Percentiles rank a stretch among this genome's conserved stretches.
Conservation (phyloP, 2,329 filamentous ascomycete genomes). For the Venturia carpophila region DNA sequence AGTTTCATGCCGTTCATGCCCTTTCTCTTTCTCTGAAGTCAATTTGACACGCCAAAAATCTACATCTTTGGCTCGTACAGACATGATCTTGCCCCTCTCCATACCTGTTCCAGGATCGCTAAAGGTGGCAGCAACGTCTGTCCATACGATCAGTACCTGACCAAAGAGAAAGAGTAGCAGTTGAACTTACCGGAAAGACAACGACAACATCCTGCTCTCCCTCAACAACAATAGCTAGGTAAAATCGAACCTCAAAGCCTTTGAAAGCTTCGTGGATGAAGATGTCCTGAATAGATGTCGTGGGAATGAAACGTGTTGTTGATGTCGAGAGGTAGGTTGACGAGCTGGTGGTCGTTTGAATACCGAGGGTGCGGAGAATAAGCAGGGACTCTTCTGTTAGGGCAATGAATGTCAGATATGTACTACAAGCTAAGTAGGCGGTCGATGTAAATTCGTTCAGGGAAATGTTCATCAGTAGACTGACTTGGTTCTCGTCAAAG, state of each 20-base stretch:
- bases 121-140: constrained; percentile 63
- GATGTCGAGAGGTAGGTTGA: constrained; percentile 57
- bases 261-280: constrained; percentile 92
- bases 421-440: not conserved
- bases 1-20: too few relatives aligned
- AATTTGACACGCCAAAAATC: not conserved
- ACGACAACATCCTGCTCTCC: constrained; percentile 84
- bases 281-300: constrained; percentile 84
- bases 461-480: constrained; percentile 11
- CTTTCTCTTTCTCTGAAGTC: too few relatives aligned
- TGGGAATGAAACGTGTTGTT: constrained; percentile 75
- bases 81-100: constrained; percentile 76
- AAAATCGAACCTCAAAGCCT: constrained; percentile 85
- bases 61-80: constrained; percentile 59
- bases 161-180: not conserved
- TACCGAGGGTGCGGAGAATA: constrained; percentile 78
- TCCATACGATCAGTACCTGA: not conserved
- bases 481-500: constrained; percentile 13
- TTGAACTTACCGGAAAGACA: constrained; percentile 66
- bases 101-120: constrained; percentile 75
- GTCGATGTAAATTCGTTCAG: not conserved
- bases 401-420: constrained; percentile 17
- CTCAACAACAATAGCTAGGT: constrained; percentile 81
- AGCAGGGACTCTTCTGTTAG: constrained; percentile 71
- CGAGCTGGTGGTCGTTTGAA: constrained; percentile 74